Evolutionary conservation across 257 asterid genomes (phyloP).

Genomic region (Handroanthus guayacan): DNA sequence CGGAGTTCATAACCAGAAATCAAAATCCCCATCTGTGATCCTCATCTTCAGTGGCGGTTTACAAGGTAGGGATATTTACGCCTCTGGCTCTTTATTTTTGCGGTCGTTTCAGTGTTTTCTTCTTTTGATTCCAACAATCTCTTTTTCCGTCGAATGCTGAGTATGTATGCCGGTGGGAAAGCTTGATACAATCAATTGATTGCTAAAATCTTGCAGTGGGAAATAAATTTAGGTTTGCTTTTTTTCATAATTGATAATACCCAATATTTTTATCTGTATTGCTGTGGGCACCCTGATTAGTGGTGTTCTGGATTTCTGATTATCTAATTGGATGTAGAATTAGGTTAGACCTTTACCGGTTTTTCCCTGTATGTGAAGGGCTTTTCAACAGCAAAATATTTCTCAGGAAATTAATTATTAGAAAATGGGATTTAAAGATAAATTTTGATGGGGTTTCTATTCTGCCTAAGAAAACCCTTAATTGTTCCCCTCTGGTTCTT

Average conservation of each 20-base stretch:
- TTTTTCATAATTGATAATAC: neutral
- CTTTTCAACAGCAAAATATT: neutral
- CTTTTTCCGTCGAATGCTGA: slow-evolving; percentile 14
- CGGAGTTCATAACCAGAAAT: neutral
- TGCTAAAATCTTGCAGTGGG: neutral
- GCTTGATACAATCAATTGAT: neutral
- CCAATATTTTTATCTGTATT: neutral
- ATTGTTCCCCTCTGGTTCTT: neutral
- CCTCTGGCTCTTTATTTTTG: neutral
- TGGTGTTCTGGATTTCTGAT: slow-evolving; percentile 12
- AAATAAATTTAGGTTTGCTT: neutral
- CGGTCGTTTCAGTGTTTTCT: neutral
- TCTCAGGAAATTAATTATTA: neutral
- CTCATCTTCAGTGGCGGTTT: neutral
- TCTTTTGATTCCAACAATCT: slow-evolving; percentile 8
- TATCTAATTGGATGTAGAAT: neutral
- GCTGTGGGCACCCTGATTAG: neutral
- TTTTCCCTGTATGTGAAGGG: neutral
- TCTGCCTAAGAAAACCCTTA: neutral
- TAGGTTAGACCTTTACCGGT: neutral
- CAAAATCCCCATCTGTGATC: neutral
- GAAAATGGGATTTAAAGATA: neutral
- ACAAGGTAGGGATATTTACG: slow-evolving; percentile 13
- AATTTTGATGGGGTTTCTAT: neutral
- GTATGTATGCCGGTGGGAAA: neutral